Conservation (phyloP, 2,329 filamentous ascomycete genomes). For the Fusarium verticillioides region DNA sequence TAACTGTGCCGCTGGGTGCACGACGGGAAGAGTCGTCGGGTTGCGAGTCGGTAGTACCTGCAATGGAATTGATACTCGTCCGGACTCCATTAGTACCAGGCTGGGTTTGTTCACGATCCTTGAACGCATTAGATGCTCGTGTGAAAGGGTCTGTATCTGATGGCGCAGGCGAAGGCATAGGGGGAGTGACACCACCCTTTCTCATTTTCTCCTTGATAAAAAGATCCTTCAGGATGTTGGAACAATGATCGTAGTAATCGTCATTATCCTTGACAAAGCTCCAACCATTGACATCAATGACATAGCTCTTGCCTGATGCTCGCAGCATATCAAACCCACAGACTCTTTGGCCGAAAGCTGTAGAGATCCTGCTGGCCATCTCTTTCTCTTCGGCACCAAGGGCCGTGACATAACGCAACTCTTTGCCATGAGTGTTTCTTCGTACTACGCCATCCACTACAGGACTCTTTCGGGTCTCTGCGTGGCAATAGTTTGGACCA, state of each 20-base stretch:
- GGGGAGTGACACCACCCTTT: constrained; percentile 68
- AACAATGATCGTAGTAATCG: constrained; percentile 94
- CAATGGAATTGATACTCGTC: constrained; percentile 41
- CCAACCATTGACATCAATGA: constrained; percentile 99
- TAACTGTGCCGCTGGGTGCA: constrained; percentile 45
- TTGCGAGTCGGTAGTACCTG: constrained; percentile 41
- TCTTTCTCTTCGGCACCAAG: constrained; percentile 82
- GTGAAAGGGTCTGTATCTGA: constrained; percentile 58
- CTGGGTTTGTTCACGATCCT: constrained; percentile 52
- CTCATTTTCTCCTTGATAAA: constrained; percentile 84
- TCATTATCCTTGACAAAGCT: constrained; percentile 99
- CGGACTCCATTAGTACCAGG: constrained; percentile 41
- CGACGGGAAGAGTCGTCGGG: constrained; percentile 39
- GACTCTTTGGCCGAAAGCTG: constrained; percentile 91
- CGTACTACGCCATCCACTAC: constrained; percentile 96
- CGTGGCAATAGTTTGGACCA: constrained; percentile 91
- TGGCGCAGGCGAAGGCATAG: constrained; percentile 61
- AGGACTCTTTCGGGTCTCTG: constrained; percentile 95
- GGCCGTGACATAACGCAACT: constrained; percentile 92
- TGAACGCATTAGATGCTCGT: constrained; percentile 47
- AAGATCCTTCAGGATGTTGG: constrained; percentile 85
- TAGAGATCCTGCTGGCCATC: constrained; percentile 90
- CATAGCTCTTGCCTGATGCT: constrained; percentile 89
- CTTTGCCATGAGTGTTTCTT: constrained; percentile 96
- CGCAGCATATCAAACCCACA: constrained; percentile 96